Evolutionary conservation across 2,329 filamentous ascomycete genomes (phyloP).

Genomic region (Colletotrichum zoysiae): DNA sequence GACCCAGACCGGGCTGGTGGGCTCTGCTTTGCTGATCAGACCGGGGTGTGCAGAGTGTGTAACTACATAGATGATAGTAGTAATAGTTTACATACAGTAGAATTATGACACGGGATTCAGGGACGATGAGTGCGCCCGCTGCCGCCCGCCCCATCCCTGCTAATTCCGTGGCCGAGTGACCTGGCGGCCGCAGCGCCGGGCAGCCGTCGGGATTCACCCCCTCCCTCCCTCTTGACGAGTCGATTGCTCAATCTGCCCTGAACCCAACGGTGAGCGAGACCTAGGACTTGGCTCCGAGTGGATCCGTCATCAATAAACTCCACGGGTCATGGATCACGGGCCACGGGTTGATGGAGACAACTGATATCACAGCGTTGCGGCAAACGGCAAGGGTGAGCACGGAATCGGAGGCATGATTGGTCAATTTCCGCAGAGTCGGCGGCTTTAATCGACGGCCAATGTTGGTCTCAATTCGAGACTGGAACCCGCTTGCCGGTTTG

Average conservation of each 20-base stretch:
- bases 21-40: slow-evolving; percentile 25
- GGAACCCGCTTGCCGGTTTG: slow-evolving; percentile 9
- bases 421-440: slow-evolving; percentile 26
- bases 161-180: slow-evolving; percentile 30
- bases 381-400: not conserved
- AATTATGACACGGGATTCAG: not conserved
- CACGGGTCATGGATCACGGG: slow-evolving; percentile 23
- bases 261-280: slow-evolving; percentile 6
- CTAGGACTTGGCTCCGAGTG: slow-evolving; percentile 10
- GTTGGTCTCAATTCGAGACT: slow-evolving; percentile 22
- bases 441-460: slow-evolving; percentile 17
- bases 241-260: slow-evolving; percentile 2
- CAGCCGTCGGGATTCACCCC: slow-evolving; percentile 1
- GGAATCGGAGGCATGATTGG: slow-evolving; percentile 26
- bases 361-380: slow-evolving; percentile 18
- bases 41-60: not conserved
- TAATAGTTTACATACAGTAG: no score
- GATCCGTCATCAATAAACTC: slow-evolving; percentile 29
- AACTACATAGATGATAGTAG: not conserved
- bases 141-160: not conserved
- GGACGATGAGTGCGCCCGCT: slow-evolving; percentile 28
- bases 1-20: slow-evolving; percentile 27
- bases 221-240: slow-evolving; percentile 7
- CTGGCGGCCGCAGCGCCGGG: slow-evolving; percentile 29
- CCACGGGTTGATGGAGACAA: slow-evolving; percentile 13